These are phyloP conservation scores for Echium plantagineum DNA, from an alignment of 257 asterid genomes.

Conservation along the genomic window DNA sequence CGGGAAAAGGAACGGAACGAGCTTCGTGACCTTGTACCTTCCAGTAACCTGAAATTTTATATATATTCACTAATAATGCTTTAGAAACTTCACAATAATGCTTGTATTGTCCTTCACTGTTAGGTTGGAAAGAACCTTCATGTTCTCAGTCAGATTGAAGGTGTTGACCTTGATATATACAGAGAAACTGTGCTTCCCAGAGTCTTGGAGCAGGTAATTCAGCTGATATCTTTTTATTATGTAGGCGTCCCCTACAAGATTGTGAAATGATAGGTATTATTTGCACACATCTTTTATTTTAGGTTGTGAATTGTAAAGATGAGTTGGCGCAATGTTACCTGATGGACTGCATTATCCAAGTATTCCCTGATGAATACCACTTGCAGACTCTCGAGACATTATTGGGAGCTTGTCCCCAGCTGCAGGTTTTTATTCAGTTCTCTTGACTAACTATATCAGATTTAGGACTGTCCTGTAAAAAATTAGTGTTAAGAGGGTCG, in stretches of 20 bases:
- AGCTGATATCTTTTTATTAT: slow-evolving; percentile 7
- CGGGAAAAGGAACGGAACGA: slow-evolving; percentile 96
- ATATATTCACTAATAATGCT: slow-evolving; percentile 13
- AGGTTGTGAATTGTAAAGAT: slow-evolving; percentile 99
- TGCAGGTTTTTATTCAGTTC: slow-evolving; percentile 47
- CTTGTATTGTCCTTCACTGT: slow-evolving; percentile 18
- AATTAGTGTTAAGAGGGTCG: background rate
- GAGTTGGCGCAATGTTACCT: slow-evolving; percentile 89
- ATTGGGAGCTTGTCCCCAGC: slow-evolving; percentile 95
- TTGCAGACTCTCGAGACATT: slow-evolving; percentile 92
- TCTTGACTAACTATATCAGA: background rate
- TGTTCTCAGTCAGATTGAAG: slow-evolving; percentile 97
- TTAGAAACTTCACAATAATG: slow-evolving; percentile 19
- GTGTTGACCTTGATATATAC: slow-evolving; percentile 95
- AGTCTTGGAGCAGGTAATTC: slow-evolving; percentile 82
- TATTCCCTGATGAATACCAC: slow-evolving; percentile 96
- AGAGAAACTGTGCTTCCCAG: slow-evolving; percentile 89
- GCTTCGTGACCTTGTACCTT: slow-evolving; percentile 93
- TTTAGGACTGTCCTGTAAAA: background rate
- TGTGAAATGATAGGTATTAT: background rate
- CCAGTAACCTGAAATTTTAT: slow-evolving; percentile 13
- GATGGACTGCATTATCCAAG: slow-evolving; percentile 99
- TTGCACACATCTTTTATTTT: slow-evolving; percentile 10
- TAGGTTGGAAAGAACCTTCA: slow-evolving; percentile 99
- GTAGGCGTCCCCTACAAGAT: background rate